Percentiles rank a stretch among this genome's conserved stretches.
phyloP scores from a whole-genome alignment of 768 basidiomycete species.

The Chalciporus chontae region DNA sequence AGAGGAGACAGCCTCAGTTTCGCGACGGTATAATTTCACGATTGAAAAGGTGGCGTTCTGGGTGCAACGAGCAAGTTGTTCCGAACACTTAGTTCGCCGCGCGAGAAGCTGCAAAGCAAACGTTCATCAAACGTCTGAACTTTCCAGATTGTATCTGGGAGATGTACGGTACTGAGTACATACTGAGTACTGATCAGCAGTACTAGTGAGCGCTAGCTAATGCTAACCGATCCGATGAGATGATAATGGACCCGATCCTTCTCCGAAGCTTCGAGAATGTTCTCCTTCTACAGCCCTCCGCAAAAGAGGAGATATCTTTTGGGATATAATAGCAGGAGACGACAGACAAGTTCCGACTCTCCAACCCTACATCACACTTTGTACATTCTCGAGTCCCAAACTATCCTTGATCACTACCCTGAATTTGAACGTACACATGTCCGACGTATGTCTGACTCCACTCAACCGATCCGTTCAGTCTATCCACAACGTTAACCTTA shows the following conservation, averaged over 20 bases:
- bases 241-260: not conserved
- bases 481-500: slow-evolving; percentile 18
- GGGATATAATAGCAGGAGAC: slow-evolving; percentile 16
- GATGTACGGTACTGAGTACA: too few relatives aligned
- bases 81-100: too few relatives aligned
- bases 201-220: too few relatives aligned
- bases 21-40: too few relatives aligned
- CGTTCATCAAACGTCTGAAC: too few relatives aligned
- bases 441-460: slow-evolving; percentile 30
- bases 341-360: not conserved
- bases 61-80: too few relatives aligned
- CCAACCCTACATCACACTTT: not conserved
- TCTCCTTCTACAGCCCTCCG: slow-evolving; percentile 8
- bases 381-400: not conserved
- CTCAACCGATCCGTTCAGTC: not conserved
- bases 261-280: slow-evolving; percentile 32
- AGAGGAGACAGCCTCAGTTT: too few relatives aligned
- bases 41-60: too few relatives aligned
- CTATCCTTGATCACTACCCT: not conserved
- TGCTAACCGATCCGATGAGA: not conserved
- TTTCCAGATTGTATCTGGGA: too few relatives aligned
- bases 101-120: not conserved
- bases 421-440: slow-evolving; percentile 19
- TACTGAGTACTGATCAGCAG: too few relatives aligned
- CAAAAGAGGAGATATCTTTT: slow-evolving; percentile 6